A percentile compares a stretch with the other conserved stretches of the same genome.
Conservation (phyloP, 2,329 filamentous ascomycete genomes). For the Penicillium capsulatum region DNA sequence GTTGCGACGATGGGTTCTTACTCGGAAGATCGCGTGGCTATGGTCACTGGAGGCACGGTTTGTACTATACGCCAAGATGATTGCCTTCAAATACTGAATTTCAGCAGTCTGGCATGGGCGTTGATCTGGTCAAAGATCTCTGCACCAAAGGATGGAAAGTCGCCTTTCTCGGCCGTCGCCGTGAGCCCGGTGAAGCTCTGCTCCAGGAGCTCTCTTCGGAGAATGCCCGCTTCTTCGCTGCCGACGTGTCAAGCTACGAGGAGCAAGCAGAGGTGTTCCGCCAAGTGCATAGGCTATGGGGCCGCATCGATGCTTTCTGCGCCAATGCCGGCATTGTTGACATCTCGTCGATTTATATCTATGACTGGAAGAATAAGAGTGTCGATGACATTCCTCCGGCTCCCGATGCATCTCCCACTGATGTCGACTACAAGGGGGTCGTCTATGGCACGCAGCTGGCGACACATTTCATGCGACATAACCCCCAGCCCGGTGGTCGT, state of each 20-base stretch:
- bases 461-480: constrained; percentile 53
- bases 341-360: constrained; percentile 45
- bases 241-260: constrained; percentile 47
- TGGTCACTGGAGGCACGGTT: constrained; percentile 43
- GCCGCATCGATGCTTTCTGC: constrained; percentile 48
- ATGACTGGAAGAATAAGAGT: constrained; percentile 29
- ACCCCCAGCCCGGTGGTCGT: constrained; percentile 41
- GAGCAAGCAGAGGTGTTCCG: constrained; percentile 45
- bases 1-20: constrained; percentile 11
- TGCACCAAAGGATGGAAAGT: constrained; percentile 33
- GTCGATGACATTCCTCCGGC: constrained; percentile 39
- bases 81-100: constrained; percentile 2
- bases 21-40: constrained; percentile 31
- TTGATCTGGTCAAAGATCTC: constrained; percentile 40
- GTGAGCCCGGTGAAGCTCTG: constrained; percentile 31
- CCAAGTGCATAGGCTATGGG: constrained; percentile 42
- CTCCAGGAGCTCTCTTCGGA: constrained; percentile 28
- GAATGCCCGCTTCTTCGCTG: constrained; percentile 42
- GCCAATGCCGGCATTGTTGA: constrained; percentile 53
- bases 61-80: constrained; percentile 16
- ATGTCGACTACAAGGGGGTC: constrained; percentile 51
- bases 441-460: constrained; percentile 50
- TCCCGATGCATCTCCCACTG: constrained; percentile 46
- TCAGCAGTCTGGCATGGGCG: constrained; percentile 47
- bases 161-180: constrained; percentile 38